These are phyloP conservation scores for Cladochytrium replicatum DNA, from an alignment of 192 early-diverging fungal species.

Conservation along the genomic window DNA sequence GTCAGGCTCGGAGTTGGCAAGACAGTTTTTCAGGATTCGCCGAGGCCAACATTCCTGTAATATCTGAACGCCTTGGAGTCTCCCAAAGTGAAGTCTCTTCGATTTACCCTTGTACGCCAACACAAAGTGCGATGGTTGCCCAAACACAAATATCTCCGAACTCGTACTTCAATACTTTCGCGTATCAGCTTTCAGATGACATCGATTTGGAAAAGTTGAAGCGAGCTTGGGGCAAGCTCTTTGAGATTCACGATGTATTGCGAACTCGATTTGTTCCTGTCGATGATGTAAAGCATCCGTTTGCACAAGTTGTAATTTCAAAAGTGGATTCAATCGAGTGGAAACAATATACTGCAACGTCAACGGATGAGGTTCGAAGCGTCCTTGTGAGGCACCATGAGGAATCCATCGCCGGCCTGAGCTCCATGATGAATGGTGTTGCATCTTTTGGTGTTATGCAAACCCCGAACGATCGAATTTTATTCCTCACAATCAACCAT, in stretches of 20 bases:
- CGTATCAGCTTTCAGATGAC: neutral
- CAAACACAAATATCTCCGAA: conserved; percentile 3
- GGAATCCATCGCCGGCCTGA: no score
- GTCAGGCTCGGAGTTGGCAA: no score
- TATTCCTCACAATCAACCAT: conserved; percentile 21
- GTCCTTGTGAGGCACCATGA: no score
- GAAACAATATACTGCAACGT: conserved; percentile 4
- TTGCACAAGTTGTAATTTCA: no score
- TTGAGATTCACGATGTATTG: conserved; percentile 4
- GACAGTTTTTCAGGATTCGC: no score
- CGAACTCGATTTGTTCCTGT: conserved; percentile 7
- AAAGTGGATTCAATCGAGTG: neutral
- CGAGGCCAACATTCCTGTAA: no score
- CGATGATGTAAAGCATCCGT: conserved; percentile 1
- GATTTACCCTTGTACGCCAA: conserved; percentile 17
- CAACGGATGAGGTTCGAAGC: no score
- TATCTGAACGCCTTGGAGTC: no score
- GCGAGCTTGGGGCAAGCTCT: conserved; percentile 11
- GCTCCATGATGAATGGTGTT: no score
- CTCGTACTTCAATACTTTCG: conserved; percentile 7
- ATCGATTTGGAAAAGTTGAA: conserved; percentile 3
- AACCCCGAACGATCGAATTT: no score
- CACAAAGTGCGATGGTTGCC: conserved; percentile 20
- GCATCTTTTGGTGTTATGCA: no score
- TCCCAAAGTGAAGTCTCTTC: neutral